phyloP scores from a whole-genome alignment of 441 rosid species.

The Geranium incanum region DNA sequence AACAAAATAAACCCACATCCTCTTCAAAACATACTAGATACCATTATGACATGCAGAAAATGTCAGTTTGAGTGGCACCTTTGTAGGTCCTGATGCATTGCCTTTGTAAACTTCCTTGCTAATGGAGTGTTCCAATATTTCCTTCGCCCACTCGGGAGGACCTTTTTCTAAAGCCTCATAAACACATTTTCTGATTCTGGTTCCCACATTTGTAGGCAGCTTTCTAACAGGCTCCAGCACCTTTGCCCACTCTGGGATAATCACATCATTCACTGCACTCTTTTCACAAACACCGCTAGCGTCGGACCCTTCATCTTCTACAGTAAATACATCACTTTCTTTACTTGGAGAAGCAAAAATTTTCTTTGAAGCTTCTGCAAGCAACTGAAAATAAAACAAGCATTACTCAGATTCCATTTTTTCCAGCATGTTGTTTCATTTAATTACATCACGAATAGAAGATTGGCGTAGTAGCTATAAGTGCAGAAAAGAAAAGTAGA shows the following conservation, averaged over 20 bases:
- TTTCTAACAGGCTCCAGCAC: slow-evolving; percentile 83
- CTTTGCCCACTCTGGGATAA: slow-evolving; percentile 84
- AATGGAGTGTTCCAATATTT: slow-evolving; percentile 77
- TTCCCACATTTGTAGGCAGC: slow-evolving; percentile 98
- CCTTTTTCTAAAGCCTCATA: slow-evolving; percentile 65
- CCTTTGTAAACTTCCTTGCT: slow-evolving; percentile 98
- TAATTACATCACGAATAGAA: neutral
- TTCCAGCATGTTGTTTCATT: neutral
- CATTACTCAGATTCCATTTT: slow-evolving; percentile 4
- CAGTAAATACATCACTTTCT: slow-evolving; percentile 47
- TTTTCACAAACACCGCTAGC: slow-evolving; percentile 44
- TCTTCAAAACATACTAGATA: neutral
- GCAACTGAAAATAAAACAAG: slow-evolving; percentile 58
- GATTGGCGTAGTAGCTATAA: neutral
- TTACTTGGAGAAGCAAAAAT: slow-evolving; percentile 55
- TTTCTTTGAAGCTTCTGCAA: slow-evolving; percentile 87
- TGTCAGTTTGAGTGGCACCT: slow-evolving; percentile 41
- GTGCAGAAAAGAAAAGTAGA: neutral
- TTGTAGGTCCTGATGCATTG: slow-evolving; percentile 99
- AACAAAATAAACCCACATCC: neutral
- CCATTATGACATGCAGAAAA: neutral
- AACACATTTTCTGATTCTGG: slow-evolving; percentile 93
- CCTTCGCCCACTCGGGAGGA: slow-evolving; percentile 97
- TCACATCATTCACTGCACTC: slow-evolving; percentile 40
- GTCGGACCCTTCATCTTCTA: slow-evolving; percentile 66